Conservation (phyloP, 257 asterid genomes). For the Craterostigma plantagineum region DNA sequence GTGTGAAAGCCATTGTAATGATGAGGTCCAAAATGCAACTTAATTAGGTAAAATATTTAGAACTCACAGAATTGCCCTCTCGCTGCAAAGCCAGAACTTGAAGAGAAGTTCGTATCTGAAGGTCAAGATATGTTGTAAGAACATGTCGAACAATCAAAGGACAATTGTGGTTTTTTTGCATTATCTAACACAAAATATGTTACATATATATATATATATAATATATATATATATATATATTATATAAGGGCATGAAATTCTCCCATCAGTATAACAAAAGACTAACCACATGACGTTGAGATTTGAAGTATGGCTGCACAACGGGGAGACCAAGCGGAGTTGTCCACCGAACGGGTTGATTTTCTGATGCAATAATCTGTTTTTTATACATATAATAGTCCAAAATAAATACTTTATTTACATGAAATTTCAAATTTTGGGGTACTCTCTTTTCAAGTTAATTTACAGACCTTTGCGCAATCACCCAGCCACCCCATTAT, state of each 20-base stretch:
- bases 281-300: slow-evolving; percentile 68
- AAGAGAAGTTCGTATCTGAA: slow-evolving; percentile 87
- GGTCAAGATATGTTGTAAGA: no score
- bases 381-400: slow-evolving; percentile 10
- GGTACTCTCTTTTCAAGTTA: slow-evolving; percentile 2
- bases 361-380: slow-evolving; percentile 80
- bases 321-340: slow-evolving; percentile 96
- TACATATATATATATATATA: no score
- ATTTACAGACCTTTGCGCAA: slow-evolving; percentile 78
- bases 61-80: slow-evolving; percentile 54
- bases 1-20: slow-evolving; percentile 7
- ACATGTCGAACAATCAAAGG: no score
- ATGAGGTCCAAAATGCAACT: slow-evolving; percentile 9
- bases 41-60: slow-evolving; percentile 2
- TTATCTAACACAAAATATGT: no score
- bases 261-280: neutral
- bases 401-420: slow-evolving; percentile 7
- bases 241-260: neutral
- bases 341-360: slow-evolving; percentile 77
- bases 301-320: slow-evolving; percentile 84
- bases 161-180: no score
- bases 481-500: slow-evolving; percentile 97
- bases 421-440: neutral
- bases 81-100: slow-evolving; percentile 84
- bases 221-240: no score